Base-by-base conservation (phyloP, 306 rosid species). In the Cucumis cinereus region DNA sequence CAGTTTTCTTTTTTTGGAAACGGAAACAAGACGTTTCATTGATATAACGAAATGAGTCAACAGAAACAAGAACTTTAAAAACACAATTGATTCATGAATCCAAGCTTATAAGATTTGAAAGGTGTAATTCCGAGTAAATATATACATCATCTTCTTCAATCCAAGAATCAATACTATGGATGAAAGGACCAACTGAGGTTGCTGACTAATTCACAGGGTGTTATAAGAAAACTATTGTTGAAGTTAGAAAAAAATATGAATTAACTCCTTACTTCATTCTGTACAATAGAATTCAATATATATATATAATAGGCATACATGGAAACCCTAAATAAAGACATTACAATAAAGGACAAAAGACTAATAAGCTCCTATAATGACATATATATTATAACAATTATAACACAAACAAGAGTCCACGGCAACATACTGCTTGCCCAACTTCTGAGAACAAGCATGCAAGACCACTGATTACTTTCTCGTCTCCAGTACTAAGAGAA, bases 371-470 rank as follows among this genome's bases (percentile, higher is more conserved):
- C 3, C 30, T 1, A 28, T 3, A 28, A 28, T 3, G 3, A 30
- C 35, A 30, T 30, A 30, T 30, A 30, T 30, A 30, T 30, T 30
- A 30, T 30, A 30, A 30, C 4, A 30, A 30, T 30, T 30, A 38
- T 40, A 69, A 45, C 36, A 13, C 8, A 45, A 66, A 17, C 26
- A n/a, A 33, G 35, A 55, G 71, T 67, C 80, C 73, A 77, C 76
- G 26, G 57, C 41, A 53, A 64, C 77, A 75, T 33, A 91, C 98
- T 73, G 98, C 96, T 81, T 93, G 98, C 73, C 98, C 98, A 82
- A 93, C 86, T 88, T 93, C 97, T 68, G 96, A 93, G 84, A 90
- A 86, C 80, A 93, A 86, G 89, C 93, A 88, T 35, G 98, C 96
- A 43, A 93, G 91, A 82, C 98, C 98, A 53, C 93, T 90, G 50